Evolutionary conservation across 768 basidiomycete genomes (phyloP), one percentile per base, ranked within the genome.

Genomic region (Agrocybe chaxingu): DNA sequence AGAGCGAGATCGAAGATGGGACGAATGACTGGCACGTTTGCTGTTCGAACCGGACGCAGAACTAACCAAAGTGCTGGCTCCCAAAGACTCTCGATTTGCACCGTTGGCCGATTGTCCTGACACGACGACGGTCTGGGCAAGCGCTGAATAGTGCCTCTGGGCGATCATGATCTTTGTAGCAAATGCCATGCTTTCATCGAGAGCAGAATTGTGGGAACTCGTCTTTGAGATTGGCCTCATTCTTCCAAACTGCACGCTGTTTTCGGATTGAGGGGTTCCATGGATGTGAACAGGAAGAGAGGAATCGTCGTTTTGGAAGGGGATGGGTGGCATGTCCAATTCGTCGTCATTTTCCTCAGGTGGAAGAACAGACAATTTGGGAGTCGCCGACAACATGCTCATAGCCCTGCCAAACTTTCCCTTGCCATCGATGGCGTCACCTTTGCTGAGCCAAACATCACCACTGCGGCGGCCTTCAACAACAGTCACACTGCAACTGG

Each of bases 381-480:
- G 87, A 44, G 72, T 75, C 13, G 85, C 77, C 8, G 73, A 66
- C 31, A 89, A 74, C 69, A 89, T 75, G n/a, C 75, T 78, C 29
- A 89, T 59, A 2, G 82, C 82, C 13, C 85, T 80, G 38, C 78
- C 72, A 30, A 86, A 55, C 57, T 81, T 84, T 48, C 70, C 69
- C 64, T 82, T 85, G 1, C 83, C 83, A 43, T 85, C 82, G 16
- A 84, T 70, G 6, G 86, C 87, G 52, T 88, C 80, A n/a, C 86
- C 85, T 47, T 84, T 84, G 9, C 78, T 63, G 55, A 89, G 66
- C 87, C 87, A 88, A 29, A 89, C 80, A 57, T 89, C 87, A 19
- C 84, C 84, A 56, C 84, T 86, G 42, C 84, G 81, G 31, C 84
- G 78, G 29, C 79, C 81, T 64, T 88, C 84, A 16, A 88, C 80